phyloP scores from a whole-genome alignment of 2,329 filamentous ascomycete genomes.

The Fusarium graminum region DNA sequence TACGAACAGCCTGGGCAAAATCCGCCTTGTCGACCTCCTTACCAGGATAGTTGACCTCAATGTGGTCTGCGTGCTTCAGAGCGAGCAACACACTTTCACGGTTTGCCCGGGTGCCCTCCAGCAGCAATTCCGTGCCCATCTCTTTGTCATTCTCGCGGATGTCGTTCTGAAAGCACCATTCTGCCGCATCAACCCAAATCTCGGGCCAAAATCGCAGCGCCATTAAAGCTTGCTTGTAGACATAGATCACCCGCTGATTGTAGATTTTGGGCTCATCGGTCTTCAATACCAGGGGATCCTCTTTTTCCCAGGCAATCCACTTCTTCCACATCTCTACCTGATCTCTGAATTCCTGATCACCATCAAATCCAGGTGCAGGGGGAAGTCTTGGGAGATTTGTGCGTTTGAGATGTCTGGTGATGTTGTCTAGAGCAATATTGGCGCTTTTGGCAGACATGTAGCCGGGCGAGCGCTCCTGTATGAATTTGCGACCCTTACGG shows the following conservation, averaged over 20 bases:
- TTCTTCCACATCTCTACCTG: constrained; percentile 92
- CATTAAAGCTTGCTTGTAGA: constrained; percentile 95
- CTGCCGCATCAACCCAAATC: constrained; percentile 94
- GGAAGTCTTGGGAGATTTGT: constrained; percentile 85
- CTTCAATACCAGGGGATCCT: constrained; percentile 88
- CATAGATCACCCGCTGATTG: constrained; percentile 84
- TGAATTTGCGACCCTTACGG: constrained; percentile 85
- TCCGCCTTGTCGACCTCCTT: constrained; percentile 83
- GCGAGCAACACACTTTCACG: constrained; percentile 93
- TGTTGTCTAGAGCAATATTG: constrained; percentile 90
- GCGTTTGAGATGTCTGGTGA: constrained; percentile 80
- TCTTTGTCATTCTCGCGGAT: constrained; percentile 71
- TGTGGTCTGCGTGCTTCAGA: constrained; percentile 87
- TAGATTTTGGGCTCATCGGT: constrained; percentile 82
- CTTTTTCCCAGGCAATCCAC: constrained; percentile 97
- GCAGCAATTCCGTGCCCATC: constrained; percentile 79
- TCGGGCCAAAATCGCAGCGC: constrained; percentile 94
- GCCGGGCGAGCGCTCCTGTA: constrained; percentile 90
- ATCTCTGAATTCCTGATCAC: constrained; percentile 83
- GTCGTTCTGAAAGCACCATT: constrained; percentile 88
- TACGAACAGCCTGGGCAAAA: constrained; percentile 82
- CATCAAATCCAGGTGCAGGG: constrained; percentile 86
- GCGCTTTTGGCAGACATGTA: constrained; percentile 98
- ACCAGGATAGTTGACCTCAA: constrained; percentile 81
- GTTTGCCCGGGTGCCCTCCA: constrained; percentile 87